Base-by-base conservation (phyloP, 2,329 filamentous ascomycete species). In the Colletotrichum musae region DNA sequence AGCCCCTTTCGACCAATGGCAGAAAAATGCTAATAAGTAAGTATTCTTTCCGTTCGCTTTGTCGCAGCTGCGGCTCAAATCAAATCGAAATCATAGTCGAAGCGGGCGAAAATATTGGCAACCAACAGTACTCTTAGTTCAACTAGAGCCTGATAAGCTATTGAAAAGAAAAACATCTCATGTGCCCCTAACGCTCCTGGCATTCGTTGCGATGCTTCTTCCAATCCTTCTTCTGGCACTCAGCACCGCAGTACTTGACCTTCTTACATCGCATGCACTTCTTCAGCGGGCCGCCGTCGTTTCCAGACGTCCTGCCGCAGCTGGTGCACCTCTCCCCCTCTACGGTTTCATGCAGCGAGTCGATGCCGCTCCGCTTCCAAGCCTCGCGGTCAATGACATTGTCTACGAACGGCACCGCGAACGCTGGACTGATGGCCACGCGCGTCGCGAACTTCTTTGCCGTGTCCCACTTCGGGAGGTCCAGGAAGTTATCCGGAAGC, bases 361-460 rank as follows among this genome's bases (percentile, higher is more conserved):
- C 32, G 7, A 36, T 36, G 28, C 53, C 48, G 13, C 26, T 39
- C 13, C 21, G 26, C 28, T 64, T 52, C 45, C 58, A 68, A 5
- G 53, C 15, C 3, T 58, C 36, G 16, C 52, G 63, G 24, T 82
- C 78, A 0, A 82, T 70, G 21, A 82, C 72, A 26, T 82, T 76
- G 72, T 87, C 85, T 1, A 84, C 80, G 10, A 81, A 78, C 0
- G 80, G 80, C 24, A 80, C 79, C 9, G 85, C 77, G 73, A 83
- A 91, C 0, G 80, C 77, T 0, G 87, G 87, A 64, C 88, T 90
- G 72, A 91, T 87, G 5, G 87, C 88, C 6, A 89, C 79, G 6
- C 90, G 83, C 32, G 89, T 87, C 32, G 85, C 82, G 57, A 83
- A 77, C 62, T 79, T 75, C 1, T 78, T 77, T 12, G 80, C 81